phyloP scores from a whole-genome alignment of 805 yeast species.

The Wickerhamiella galacta region DNA sequence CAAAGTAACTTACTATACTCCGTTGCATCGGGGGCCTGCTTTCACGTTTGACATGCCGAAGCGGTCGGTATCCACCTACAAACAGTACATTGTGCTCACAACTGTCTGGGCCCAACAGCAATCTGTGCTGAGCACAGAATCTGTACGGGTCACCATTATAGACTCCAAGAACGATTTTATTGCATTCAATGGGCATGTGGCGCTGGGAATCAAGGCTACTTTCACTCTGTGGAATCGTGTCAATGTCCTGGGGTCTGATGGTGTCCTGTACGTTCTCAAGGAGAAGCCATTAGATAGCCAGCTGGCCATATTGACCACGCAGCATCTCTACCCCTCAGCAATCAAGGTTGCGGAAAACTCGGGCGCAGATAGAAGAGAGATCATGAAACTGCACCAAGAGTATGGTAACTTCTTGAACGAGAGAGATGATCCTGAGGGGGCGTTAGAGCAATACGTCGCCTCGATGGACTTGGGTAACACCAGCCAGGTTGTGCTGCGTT shows the following conservation, averaged over 20 bases:
- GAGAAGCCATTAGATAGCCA: conserved; percentile 56
- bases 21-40: conserved; percentile 24
- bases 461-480: conserved; percentile 41
- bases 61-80: conserved; percentile 32
- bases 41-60: conserved; percentile 43
- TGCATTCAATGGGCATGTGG: conserved; percentile 51
- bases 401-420: conserved; percentile 62
- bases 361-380: conserved; percentile 19
- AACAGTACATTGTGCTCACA: conserved; percentile 36
- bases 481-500: conserved; percentile 63
- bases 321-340: conserved; percentile 60
- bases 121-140: conserved; percentile 15
- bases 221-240: conserved; percentile 41
- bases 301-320: conserved; percentile 46
- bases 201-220: conserved; percentile 43
- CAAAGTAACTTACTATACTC: conserved; percentile 44
- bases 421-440: conserved; percentile 46
- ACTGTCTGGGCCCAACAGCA: conserved; percentile 5
- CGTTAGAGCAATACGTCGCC: conserved; percentile 58
- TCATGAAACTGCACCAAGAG: conserved; percentile 23
- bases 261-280: conserved; percentile 47
- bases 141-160: conserved; percentile 46
- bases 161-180: conserved; percentile 57
- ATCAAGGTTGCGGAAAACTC: conserved; percentile 39
- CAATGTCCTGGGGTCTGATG: conserved; percentile 55